Base-by-base conservation (phyloP, 352 stramenopile genomes). In the Pythium dissotocum region DNA sequence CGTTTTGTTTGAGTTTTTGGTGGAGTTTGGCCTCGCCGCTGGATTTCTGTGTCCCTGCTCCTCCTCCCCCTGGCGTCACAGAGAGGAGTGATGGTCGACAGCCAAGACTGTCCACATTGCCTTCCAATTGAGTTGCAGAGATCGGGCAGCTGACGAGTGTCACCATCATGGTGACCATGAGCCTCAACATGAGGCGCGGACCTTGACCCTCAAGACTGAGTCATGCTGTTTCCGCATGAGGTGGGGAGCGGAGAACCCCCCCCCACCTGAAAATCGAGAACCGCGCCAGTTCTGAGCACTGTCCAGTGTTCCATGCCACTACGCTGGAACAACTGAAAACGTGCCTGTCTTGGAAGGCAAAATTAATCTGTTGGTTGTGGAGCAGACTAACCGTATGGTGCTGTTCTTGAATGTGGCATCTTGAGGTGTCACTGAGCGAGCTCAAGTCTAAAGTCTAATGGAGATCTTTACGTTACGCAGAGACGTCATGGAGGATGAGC, bases 11-110 rank as follows among this genome's bases (percentile, higher is more conserved):
- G 38, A n/a, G 42, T 46, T 51, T 26, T 51, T 46, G 38, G 38
- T 46, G 38, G 38, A 46, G 38, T 7, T 51, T 51, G 14, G 33
- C 33, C 10, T 16, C 14, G 42, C 14, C 42, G 38, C 42, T 51
- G 14, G 42, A 51, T 51, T 51, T 51, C 18, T 51, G 10, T 4
- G 42, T 26, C 18, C 14, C 42, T 51, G 42, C 42, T 51, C 42
- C 42, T 51, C 42, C 42, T 42, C 38, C 14, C n/a, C 42, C 42
- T 51, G 42, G 42, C 42, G 42, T 51, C 42, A 51, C 42, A 51
- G 42, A 51, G 42, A 26, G n/a, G 42, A 51, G 42, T 51, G 42
- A 28, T 51, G 42, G 42, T 51, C 42, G 42, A 51, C 14, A 24
- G 42, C 9, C n/a, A 51, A 51, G 42, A 24, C 42, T 51, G 42